phyloP scores from a whole-genome alignment of 148 eudicot genomes.

The Vaccinium darrowii region DNA sequence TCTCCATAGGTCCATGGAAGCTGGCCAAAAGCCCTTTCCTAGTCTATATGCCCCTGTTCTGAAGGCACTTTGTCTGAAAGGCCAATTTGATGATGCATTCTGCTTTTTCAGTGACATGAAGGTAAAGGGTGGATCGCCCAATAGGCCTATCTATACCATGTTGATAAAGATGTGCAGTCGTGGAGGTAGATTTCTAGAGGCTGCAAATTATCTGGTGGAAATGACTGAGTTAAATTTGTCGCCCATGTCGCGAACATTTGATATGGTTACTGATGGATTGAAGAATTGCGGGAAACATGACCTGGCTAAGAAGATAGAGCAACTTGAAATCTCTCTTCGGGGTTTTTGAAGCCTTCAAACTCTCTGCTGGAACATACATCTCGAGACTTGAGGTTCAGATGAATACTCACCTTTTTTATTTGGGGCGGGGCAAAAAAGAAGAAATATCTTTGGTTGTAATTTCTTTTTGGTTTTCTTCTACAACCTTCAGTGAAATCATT shows the following conservation, averaged over 20 bases:
- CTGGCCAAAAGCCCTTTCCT: slow-evolving; percentile 87
- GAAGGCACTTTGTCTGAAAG: slow-evolving; percentile 73
- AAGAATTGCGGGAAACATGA: slow-evolving; percentile 94
- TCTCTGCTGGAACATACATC: background rate
- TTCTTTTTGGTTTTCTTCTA: background rate
- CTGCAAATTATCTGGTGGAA: slow-evolving; percentile 91
- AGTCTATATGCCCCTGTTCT: slow-evolving; percentile 94
- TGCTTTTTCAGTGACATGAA: slow-evolving; percentile 95
- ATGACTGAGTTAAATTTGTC: slow-evolving; percentile 77
- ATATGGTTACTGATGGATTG: slow-evolving; percentile 96
- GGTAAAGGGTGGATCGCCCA: slow-evolving; percentile 77
- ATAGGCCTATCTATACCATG: slow-evolving; percentile 88
- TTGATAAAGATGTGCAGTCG: slow-evolving; percentile 84
- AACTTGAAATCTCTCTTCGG: slow-evolving; percentile 74
- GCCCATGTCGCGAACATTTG: slow-evolving; percentile 77
- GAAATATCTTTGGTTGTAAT: background rate
- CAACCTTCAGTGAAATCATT: background rate
- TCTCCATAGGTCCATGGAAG: slow-evolving; percentile 80
- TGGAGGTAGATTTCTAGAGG: slow-evolving; percentile 86
- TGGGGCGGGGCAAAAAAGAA: background rate
- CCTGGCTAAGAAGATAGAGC: slow-evolving; percentile 79
- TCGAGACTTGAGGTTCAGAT: background rate
- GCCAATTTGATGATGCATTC: slow-evolving; percentile 89
- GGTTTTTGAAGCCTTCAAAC: slow-evolving; percentile 23
- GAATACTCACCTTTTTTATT: background rate